These are phyloP conservation scores for Ceratocystis alfenasii DNA, from an alignment of 2,329 filamentous ascomycete genomes.

Conservation along the genomic window DNA sequence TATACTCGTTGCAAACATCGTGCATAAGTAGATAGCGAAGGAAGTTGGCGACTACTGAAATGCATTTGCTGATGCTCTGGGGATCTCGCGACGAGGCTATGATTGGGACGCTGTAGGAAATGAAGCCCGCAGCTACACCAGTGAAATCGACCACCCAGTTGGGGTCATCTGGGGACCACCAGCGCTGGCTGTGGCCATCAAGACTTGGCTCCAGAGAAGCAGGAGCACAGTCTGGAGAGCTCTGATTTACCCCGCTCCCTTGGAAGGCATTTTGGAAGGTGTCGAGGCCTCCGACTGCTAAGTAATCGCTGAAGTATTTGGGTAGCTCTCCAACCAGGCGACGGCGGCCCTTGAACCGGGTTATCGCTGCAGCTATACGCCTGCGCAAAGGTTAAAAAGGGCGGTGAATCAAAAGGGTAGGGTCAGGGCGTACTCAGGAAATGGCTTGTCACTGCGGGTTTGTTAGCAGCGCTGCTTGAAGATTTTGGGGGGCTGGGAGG, in stretches of 20 bases:
- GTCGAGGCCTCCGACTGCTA: conserved; percentile 72
- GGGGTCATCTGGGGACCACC: conserved; percentile 31
- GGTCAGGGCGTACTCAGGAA: conserved; percentile 40
- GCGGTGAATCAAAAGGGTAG: no score
- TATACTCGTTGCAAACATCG: conserved; percentile 73
- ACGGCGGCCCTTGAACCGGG: conserved; percentile 41
- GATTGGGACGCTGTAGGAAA: conserved; percentile 44
- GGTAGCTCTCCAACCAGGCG: conserved; percentile 54
- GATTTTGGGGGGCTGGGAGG: no score
- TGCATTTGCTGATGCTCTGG: neutral
- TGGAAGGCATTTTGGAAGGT: conserved; percentile 44
- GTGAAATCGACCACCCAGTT: conserved; percentile 72
- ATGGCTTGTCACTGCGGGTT: conserved; percentile 36
- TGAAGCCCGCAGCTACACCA: conserved; percentile 62
- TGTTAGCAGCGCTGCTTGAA: conserved; percentile 24
- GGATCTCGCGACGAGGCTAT: neutral
- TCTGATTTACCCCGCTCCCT: conserved; percentile 34
- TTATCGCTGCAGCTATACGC: conserved; percentile 15
- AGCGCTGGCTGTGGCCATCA: conserved; percentile 46
- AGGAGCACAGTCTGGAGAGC: conserved; percentile 34
- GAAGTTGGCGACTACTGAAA: conserved; percentile 65
- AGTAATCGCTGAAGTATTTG: conserved; percentile 64
- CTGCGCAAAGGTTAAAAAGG: conserved; percentile 6
- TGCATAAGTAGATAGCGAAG: conserved; percentile 78
- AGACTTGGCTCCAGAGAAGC: conserved; percentile 34